phyloP scores from a whole-genome alignment of 164 flowering plant genomes.

The Aristolochia contorta region DNA sequence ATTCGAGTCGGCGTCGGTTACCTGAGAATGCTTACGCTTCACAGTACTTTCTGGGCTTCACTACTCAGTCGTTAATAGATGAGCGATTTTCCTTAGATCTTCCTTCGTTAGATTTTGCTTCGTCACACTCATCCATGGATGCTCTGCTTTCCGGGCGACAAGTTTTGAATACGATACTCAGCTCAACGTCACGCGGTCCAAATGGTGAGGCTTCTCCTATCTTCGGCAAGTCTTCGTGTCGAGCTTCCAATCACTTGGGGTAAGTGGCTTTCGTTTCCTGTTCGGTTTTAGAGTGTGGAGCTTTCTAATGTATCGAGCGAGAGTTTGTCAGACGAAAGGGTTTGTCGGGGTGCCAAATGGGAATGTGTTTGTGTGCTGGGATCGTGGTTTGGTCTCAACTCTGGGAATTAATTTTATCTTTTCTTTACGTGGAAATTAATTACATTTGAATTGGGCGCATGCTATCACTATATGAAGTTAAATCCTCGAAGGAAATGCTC shows the following conservation, averaged over 20 bases:
- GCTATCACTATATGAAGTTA: too few relatives aligned
- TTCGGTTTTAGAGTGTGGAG: neutral
- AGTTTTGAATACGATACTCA: constrained; percentile 6
- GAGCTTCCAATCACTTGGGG: constrained; percentile 8
- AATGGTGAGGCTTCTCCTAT: constrained; percentile 1
- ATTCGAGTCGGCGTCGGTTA: too few relatives aligned
- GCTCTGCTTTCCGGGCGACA: constrained; percentile 10
- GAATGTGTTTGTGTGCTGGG: neutral
- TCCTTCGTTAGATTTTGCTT: constrained; percentile 2
- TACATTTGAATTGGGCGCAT: too few relatives aligned
- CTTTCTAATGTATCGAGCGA: neutral
- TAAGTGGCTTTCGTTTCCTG: neutral
- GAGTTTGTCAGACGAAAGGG: neutral
- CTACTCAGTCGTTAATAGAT: too few relatives aligned
- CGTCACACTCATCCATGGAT: constrained; percentile 14
- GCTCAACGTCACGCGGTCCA: constrained; percentile 6
- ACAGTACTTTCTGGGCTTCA: too few relatives aligned
- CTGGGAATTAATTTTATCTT: neutral
- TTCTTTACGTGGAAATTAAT: neutral
- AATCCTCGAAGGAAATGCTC: too few relatives aligned
- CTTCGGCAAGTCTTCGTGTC: neutral
- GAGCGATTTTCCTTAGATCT: too few relatives aligned
- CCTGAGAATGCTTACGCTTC: too few relatives aligned
- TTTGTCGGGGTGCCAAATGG: neutral
- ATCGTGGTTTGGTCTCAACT: neutral